Evolutionary conservation across 2,329 filamentous ascomycete species (phyloP).

Genomic region (Arthrobotrys entomopaga): DNA sequence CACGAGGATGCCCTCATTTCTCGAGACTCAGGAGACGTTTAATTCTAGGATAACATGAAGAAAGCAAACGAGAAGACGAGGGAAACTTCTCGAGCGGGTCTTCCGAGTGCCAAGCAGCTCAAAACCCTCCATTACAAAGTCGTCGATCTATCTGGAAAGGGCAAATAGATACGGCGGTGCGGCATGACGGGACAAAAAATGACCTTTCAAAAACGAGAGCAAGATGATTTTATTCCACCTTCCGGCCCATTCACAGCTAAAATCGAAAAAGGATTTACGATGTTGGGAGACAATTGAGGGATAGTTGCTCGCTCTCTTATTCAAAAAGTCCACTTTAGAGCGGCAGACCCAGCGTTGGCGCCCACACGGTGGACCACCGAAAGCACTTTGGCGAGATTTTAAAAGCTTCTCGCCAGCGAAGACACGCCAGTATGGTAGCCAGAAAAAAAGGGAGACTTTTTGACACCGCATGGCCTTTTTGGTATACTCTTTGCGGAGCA

Average conservation of each 20-base stretch:
- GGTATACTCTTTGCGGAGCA: not conserved
- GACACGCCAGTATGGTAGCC: conserved; percentile 14
- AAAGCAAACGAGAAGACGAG: no score
- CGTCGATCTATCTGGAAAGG: not conserved
- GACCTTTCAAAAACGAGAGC: not conserved
- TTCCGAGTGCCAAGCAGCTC: not conserved
- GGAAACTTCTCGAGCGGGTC: no score
- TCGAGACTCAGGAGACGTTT: no score
- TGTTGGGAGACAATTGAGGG: not conserved
- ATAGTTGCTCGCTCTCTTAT: conserved; percentile 5
- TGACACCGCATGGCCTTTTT: not conserved
- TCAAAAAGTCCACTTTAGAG: conserved; percentile 10
- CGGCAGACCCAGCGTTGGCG: conserved; percentile 21
- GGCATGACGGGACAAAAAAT: not conserved
- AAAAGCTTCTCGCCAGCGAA: conserved; percentile 12
- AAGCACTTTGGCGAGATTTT: conserved; percentile 9
- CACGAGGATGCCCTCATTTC: no score
- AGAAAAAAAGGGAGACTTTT: not conserved
- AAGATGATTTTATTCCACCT: no score
- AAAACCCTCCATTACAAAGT: not conserved
- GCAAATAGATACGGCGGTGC: not conserved
- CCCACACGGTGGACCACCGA: conserved; percentile 16
- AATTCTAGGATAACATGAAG: no score
- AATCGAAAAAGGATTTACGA: not conserved
- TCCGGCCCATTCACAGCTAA: no score